Base-by-base conservation (phyloP, 1,284 basidiomycete genomes). In the Termitomyces sp. region DNA sequence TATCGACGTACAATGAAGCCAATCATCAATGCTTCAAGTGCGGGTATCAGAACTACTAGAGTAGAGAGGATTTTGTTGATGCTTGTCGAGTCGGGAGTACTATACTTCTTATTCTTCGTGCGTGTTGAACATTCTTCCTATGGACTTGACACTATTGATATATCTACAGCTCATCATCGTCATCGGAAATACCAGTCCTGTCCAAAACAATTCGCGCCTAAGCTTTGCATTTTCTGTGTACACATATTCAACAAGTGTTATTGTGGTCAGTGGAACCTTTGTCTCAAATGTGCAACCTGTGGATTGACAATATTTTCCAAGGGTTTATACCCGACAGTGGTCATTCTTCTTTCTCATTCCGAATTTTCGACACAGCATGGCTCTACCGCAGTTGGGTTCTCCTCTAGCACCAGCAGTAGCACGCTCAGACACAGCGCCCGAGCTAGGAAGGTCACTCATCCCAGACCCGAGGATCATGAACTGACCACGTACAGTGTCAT, bases 81-180 rank as follows among this genome's bases (percentile, higher is more conserved):
- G 18, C 26, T 55, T 21, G 21, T 51, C 16, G 53, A 55, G 24
- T 50, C 53, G 1, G 53, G 46, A 16, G 10, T 51, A 19, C 39
- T 55, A 4, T 55, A 55, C 26, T 52, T 55, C 26, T 3, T 52
- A 3, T 55, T 55, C 26, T 55, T 55, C 35, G 49, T 55, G 37
- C 30, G 50, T 34, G 24, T 26, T 18, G 26, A 14, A 10, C 30
- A 14, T 10, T 21, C 11, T 18, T 4, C n/a, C 30, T 19, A 11
- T 19, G 0, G 18, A 28, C 19, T 19, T 26, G 8, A 19, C 16
- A 5, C 26, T 24, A 24, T n/a, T n/a, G 5, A 24, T 24, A 24
- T 2, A 31, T 13, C n/a, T 5, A 31, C 33, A 55, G 53, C 41
- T 55, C 33, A 37, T 55, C 19, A 40, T 44, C 11, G 53, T 51